phyloP scores from a whole-genome alignment of 768 basidiomycete species.

The Boletus fagicola region DNA sequence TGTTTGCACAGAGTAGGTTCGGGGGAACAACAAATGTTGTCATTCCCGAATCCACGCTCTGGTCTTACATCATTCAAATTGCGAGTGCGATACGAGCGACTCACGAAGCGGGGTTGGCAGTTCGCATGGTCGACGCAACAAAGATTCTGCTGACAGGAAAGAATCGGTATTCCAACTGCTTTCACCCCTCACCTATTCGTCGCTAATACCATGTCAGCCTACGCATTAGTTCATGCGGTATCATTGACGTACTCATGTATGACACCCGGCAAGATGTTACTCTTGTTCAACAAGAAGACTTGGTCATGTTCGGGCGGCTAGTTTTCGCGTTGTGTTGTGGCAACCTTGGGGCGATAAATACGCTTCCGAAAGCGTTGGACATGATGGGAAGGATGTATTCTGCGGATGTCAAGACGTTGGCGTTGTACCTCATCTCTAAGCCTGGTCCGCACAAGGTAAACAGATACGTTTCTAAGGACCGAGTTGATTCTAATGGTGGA shows the following conservation, averaged over 20 bases:
- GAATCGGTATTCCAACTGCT: constrained; percentile 57
- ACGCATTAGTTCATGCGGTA: constrained; percentile 82
- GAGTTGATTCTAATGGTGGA: not conserved
- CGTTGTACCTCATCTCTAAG: constrained; percentile 75
- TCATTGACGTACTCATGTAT: constrained; percentile 82
- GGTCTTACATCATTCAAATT: constrained; percentile 92
- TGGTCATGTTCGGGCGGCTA: constrained; percentile 81
- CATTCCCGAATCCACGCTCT: constrained; percentile 79
- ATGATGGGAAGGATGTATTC: constrained; percentile 71
- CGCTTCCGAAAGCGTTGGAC: constrained; percentile 72
- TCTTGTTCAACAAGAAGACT: constrained; percentile 81
- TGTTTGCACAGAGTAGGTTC: constrained; percentile 36
- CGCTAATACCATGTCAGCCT: constrained; percentile 45
- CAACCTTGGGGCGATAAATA: constrained; percentile 56
- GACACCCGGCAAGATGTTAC: constrained; percentile 62
- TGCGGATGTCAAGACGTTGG: constrained; percentile 76
- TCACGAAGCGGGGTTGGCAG: constrained; percentile 77
- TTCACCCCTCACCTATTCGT: not conserved
- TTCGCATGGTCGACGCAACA: constrained; percentile 79
- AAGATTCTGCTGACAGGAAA: constrained; percentile 88
- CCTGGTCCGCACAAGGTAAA: constrained; percentile 61
- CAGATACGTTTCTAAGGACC: not conserved
- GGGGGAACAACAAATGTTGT: constrained; percentile 27
- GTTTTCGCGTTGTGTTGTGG: constrained; percentile 77
- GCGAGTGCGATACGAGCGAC: constrained; percentile 82